Evolutionary conservation across 441 rosid species (phyloP).

Genomic region (Jatropha multifida): DNA sequence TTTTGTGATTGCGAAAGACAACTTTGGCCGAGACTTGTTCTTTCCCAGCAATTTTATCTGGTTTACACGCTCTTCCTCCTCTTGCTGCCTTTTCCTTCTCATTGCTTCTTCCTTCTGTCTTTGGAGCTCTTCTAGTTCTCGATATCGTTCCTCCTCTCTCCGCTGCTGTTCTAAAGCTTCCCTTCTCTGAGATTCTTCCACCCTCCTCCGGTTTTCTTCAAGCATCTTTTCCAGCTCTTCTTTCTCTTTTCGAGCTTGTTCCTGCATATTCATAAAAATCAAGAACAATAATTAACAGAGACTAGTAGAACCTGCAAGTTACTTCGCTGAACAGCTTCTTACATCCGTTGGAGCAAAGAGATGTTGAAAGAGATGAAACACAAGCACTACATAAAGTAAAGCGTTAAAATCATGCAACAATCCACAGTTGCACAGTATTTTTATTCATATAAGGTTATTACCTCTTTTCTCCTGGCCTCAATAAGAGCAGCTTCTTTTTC

Average conservation of each 20-base stretch:
- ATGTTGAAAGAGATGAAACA: neutral
- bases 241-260: conserved; percentile 61
- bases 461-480: conserved; percentile 84
- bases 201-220: conserved; percentile 72
- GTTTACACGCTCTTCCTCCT: conserved; percentile 85
- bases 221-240: conserved; percentile 76
- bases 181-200: conserved; percentile 81
- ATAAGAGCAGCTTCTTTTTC: conserved; percentile 70
- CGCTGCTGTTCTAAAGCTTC: conserved; percentile 85
- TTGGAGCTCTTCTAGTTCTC: conserved; percentile 82
- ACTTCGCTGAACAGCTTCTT: neutral
- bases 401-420: no score
- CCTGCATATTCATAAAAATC: conserved; percentile 43
- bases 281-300: neutral
- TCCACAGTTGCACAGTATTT: neutral
- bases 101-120: conserved; percentile 79
- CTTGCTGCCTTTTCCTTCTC: conserved; percentile 81
- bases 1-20: conserved; percentile 83
- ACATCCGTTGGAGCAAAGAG: neutral
- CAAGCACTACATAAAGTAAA: neutral
- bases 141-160: conserved; percentile 79
- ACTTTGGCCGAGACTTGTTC: conserved; percentile 88
- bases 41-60: conserved; percentile 92
- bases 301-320: neutral
- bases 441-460: conserved; percentile 22